phyloP scores from a whole-genome alignment of 192 early-diverging fungal species.

The Diversispora epigaea region DNA sequence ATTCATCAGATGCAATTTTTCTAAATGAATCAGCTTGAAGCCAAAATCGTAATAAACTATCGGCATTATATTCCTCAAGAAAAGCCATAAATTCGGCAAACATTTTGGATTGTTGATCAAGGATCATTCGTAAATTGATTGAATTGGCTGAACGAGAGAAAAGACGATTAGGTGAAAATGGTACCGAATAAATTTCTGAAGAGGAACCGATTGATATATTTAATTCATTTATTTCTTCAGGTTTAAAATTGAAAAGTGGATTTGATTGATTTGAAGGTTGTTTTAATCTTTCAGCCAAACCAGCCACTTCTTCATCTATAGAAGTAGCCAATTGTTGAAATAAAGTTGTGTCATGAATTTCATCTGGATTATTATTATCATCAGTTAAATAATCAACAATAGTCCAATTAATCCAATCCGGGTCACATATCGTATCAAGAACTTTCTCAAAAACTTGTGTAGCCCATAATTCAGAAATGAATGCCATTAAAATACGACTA shows the following conservation, averaged over 20 bases:
- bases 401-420: slow-evolving; percentile 52
- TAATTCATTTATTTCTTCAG: not conserved
- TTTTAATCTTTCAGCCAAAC: slow-evolving; percentile 13
- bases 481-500: slow-evolving; percentile 42
- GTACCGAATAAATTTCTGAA: not conserved
- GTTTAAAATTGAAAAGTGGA: not conserved
- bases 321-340: slow-evolving; percentile 24
- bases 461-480: slow-evolving; percentile 54
- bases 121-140: not conserved
- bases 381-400: slow-evolving; percentile 50
- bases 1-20: slow-evolving; percentile 15
- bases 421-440: slow-evolving; percentile 48
- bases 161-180: not conserved
- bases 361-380: slow-evolving; percentile 2
- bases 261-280: slow-evolving; percentile 6
- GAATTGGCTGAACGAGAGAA: not conserved
- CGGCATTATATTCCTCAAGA: not conserved
- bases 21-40: slow-evolving; percentile 23
- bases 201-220: not conserved
- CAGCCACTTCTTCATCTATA: slow-evolving; percentile 22
- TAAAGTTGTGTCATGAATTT: slow-evolving; percentile 8
- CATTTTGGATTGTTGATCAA: not conserved
- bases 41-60: slow-evolving; percentile 23
- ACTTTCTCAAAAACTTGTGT: slow-evolving; percentile 47
- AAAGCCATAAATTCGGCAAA: slow-evolving; percentile 32